Base-by-base conservation (phyloP, 768 basidiomycete genomes). In the Chalciporus pseudorubinellus region DNA sequence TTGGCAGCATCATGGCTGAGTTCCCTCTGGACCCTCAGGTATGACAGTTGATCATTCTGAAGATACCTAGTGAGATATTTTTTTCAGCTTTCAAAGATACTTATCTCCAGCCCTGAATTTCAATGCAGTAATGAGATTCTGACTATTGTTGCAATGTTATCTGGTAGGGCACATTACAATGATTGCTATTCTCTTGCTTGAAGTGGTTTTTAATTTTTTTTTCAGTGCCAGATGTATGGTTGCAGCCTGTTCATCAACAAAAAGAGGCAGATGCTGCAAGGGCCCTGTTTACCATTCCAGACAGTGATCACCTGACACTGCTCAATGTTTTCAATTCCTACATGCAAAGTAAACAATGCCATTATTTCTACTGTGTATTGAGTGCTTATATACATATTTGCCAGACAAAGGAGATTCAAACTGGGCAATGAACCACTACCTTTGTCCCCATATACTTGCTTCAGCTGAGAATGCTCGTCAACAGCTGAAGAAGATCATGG, bases 21-120 rank as follows among this genome's bases (percentile, higher is more conserved):
- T 98, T 98, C 76, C 97, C 95, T 11, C 79, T 99, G n/a, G 97
- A 98, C 68, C 97, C 95, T 36, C 95, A 95, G 77, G 90, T 89
- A 58, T 33, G 77, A 1, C 41, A 19, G 1, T 36, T n/a, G n/a
- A n/a, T n/a, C n/a, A n/a, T 28, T n/a, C 10, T 29, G 2, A n/a
- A 39, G 3, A 22, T 1, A 10, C 16, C 24, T 5, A 1, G 4
- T 53, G 11, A 69, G 6, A 3, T 24, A n/a, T 19, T 3, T 1
- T 13, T 3, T 36, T 14, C 31, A 68, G 85, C 77, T 98, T 60
- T 84, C 97, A 21, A 97, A 97, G 70, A 87, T 95, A 83, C 80
- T 98, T 44, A 92, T 98, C 54, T 80, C 85, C 58, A 95, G 92
- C 66, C 91, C 95, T 2, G 93, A 98, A 65, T 97, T 98, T 74